Evolutionary conservation across 257 asterid species (phyloP).

Genomic region (Jaltomata sinuosa): DNA sequence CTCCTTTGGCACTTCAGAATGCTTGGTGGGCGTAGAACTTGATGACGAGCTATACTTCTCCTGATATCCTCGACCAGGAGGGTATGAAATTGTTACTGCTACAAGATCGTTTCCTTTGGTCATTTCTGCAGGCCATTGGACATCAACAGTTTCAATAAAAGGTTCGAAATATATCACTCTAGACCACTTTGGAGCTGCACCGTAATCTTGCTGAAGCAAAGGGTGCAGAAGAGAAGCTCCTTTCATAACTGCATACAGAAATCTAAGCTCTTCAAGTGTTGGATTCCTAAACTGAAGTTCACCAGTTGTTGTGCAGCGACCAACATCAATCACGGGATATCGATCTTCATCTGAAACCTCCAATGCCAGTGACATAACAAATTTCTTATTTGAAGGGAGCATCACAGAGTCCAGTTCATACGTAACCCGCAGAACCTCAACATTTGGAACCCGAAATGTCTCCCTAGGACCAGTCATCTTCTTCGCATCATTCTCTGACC

Average conservation of each 20-base stretch:
- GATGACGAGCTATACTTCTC: constrained; percentile 10
- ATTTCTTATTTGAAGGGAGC: constrained; percentile 24
- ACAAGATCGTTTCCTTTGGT: constrained; percentile 31
- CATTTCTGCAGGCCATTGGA: constrained; percentile 42
- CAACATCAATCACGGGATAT: constrained; percentile 41
- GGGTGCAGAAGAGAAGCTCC: constrained; percentile 40
- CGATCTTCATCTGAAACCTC: constrained; percentile 43
- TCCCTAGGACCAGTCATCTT: constrained; percentile 39
- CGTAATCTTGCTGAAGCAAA: constrained; percentile 30
- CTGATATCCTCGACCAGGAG: constrained; percentile 24
- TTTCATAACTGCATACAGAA: constrained; percentile 25
- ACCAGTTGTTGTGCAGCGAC: constrained; percentile 22
- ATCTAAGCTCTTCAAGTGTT: constrained; percentile 43
- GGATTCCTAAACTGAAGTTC: constrained; percentile 46
- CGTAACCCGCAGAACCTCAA: constrained; percentile 46
- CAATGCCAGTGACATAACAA: constrained; percentile 27
- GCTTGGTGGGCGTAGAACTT: constrained; percentile 11
- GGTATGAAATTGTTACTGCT: constrained; percentile 46
- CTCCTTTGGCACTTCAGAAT: constrained; percentile 6
- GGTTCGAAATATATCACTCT: constrained; percentile 23
- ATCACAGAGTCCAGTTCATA: constrained; percentile 34
- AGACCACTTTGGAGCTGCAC: constrained; percentile 28
- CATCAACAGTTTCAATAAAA: constrained; percentile 50
- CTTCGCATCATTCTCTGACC: constrained; percentile 34
- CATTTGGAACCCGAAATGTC: constrained; percentile 31